phyloP scores from a whole-genome alignment of 1,284 basidiomycete species.

The Ustilago cynodontis region DNA sequence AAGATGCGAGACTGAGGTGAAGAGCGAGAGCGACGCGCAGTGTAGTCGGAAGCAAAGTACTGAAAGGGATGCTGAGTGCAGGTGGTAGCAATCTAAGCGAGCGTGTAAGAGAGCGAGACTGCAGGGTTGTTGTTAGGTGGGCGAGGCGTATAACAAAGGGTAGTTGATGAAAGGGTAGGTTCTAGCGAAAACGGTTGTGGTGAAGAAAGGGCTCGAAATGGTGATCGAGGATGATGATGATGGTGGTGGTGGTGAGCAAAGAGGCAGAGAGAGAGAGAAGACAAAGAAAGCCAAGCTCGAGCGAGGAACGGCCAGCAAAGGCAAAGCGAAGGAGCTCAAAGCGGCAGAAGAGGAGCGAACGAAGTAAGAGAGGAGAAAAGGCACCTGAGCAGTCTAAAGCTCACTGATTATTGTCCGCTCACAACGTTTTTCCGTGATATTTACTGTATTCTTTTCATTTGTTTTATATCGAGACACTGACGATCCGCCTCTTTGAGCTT shows the following conservation, averaged over 20 bases:
- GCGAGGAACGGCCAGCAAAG: not conserved
- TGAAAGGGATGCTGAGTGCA: no score
- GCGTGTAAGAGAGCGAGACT: no score
- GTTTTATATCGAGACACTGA: not conserved
- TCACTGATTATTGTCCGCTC: conserved; percentile 1
- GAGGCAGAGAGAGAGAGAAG: not conserved
- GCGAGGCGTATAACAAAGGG: no score
- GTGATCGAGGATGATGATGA: not conserved
- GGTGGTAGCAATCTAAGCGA: no score
- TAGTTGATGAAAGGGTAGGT: no score
- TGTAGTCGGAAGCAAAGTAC: no score
- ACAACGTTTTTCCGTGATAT: not conserved
- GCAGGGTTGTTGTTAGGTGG: no score
- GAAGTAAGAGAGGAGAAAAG: not conserved
- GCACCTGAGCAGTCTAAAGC: not conserved
- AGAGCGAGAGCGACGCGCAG: no score
- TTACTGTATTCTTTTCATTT: not conserved
- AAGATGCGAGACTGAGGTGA: no score
- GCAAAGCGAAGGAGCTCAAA: no score
- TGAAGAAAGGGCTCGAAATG: no score
- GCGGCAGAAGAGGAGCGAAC: not conserved
- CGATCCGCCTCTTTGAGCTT: not conserved
- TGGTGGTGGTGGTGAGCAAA: not conserved
- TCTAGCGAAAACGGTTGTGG: not conserved
- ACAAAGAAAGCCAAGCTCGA: not conserved